phyloP scores from a whole-genome alignment of 148 eudicot species.

The Fagopyrum homotropicum region DNA sequence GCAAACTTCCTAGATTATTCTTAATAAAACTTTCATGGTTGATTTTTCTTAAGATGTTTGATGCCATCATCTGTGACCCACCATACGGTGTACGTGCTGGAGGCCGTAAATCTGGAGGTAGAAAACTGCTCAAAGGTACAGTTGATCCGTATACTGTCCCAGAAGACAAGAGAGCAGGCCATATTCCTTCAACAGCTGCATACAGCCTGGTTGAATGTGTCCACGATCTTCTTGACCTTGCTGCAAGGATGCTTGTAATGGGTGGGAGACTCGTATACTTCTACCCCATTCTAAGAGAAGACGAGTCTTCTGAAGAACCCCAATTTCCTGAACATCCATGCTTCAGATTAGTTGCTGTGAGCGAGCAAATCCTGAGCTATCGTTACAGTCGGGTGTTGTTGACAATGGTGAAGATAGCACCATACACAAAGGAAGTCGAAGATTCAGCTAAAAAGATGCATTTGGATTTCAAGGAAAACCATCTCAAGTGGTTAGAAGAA shows the following conservation, averaged over 20 bases:
- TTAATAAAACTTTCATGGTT: background rate
- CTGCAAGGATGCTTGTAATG: constrained; percentile 84
- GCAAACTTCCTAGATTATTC: background rate
- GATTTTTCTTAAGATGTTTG: constrained; percentile 45
- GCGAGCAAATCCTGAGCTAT: constrained; percentile 89
- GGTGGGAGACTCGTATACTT: constrained; percentile 90
- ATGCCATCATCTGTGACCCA: constrained; percentile 97
- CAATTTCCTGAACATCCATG: constrained; percentile 93
- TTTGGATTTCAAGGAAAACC: constrained; percentile 76
- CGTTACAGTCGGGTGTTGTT: constrained; percentile 83
- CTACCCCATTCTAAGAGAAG: constrained; percentile 84
- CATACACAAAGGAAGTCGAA: constrained; percentile 63
- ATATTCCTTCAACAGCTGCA: constrained; percentile 92
- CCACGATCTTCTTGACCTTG: constrained; percentile 87
- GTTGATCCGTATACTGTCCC: constrained; percentile 85
- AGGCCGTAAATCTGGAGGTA: constrained; percentile 97
- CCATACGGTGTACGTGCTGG: constrained; percentile 99
- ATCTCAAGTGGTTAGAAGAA: constrained; percentile 87
- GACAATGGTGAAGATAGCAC: constrained; percentile 82
- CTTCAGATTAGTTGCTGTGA: constrained; percentile 62
- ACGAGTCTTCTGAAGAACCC: constrained; percentile 48
- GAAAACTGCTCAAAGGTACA: constrained; percentile 79
- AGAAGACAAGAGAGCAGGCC: constrained; percentile 79
- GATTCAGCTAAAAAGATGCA: constrained; percentile 45
- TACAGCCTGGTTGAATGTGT: constrained; percentile 94